A percentile compares a stretch with the other conserved stretches of the same genome.
Evolutionary conservation across 257 asterid species (phyloP).

Genomic region (Nicotiana noctiflora): DNA sequence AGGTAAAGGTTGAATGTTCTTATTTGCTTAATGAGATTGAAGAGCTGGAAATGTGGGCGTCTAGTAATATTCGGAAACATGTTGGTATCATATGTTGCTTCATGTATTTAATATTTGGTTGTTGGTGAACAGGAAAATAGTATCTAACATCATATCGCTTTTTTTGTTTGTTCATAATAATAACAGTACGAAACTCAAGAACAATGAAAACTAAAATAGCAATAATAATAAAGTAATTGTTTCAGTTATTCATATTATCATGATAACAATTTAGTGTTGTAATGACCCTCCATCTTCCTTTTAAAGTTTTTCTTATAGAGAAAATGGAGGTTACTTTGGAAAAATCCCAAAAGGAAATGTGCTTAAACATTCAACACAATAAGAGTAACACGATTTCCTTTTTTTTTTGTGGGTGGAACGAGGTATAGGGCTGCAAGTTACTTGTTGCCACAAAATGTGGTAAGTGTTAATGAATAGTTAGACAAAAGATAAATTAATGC

Average conservation of each 20-base stretch:
- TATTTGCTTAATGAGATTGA: neutral
- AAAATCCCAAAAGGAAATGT: neutral
- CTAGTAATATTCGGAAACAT: neutral
- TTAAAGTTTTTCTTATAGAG: neutral
- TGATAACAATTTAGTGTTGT: neutral
- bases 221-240: neutral
- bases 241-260: neutral
- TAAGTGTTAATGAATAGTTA: neutral
- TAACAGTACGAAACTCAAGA: neutral
- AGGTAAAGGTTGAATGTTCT: neutral
- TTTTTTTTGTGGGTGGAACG: neutral
- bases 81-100: neutral
- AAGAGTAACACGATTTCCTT: neutral
- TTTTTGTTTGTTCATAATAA: neutral
- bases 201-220: neutral
- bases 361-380: neutral
- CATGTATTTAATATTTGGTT: neutral
- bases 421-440: neutral
- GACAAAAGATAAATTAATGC: neutral
- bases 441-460: neutral
- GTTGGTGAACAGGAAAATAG: neutral
- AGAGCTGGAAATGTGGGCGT: neutral
- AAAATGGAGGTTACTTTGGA: neutral
- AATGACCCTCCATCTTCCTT: neutral
- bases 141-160: neutral